Evolutionary conservation across 169 alveolate genomes (phyloP), one percentile per base, ranked within the genome.

Genomic region (Plasmodium malariae): DNA sequence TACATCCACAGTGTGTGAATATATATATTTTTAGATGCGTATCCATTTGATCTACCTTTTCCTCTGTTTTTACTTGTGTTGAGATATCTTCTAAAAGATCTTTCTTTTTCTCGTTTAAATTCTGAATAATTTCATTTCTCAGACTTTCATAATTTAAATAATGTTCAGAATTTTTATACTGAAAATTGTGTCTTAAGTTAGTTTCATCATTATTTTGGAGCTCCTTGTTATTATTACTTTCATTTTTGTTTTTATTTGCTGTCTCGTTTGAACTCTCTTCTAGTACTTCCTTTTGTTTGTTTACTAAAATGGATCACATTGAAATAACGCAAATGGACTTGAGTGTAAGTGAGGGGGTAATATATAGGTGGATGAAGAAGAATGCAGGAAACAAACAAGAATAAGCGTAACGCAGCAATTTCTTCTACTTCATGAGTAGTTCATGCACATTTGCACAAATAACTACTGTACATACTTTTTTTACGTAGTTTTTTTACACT

Each of bases 161-260:
- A 60, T n/a, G 24, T 49, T 76, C 89, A 28, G 19, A 28, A 60
- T 76, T 60, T 62, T 43, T 62, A 34, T 76, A 76, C 62, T 76
- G 76, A 62, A 76, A 76, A 12, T 14, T 76, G 63, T 76, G 21
- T 43, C 11, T 21, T 26, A 48, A 28, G 11, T 21, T 30, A 67
- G 5, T 49, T n/a, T 36, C 28, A 7, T 48, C n/a, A 9, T 57
- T 36, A 37, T 73, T 73, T 73, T 40, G 12, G 11, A 6, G 17
- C 14, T 54, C 7, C 6, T 55, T 55, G 6, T 40, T 7, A 60
- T 21, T 12, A n/a, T 14, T n/a, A 6, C 24, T 62, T 30, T 62
- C 55, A 36, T 12, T 26, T 37, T 73, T 19, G 32, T 54, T n/a
- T 55, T 73, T 32, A 40, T 43, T 1, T 73, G 14, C 21, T 14